Conservation (phyloP, 192 early-diverging fungal species). For the Umbelopsis vinacea region DNA sequence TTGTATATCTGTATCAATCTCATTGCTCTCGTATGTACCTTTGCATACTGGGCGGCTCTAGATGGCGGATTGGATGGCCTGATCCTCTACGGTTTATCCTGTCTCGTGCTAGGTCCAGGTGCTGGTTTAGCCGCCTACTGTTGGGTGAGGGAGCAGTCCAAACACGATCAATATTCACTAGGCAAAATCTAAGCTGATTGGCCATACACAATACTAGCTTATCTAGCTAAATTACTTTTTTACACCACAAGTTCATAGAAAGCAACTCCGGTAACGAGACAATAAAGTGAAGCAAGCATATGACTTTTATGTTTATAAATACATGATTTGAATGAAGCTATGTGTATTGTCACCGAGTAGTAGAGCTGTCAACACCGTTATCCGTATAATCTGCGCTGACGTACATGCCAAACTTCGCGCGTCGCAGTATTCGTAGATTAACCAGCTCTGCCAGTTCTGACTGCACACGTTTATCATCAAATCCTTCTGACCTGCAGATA, state of each 20-base stretch:
- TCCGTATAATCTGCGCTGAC: conserved; percentile 1
- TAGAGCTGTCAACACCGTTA: not conserved
- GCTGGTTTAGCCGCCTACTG: conserved; percentile 4
- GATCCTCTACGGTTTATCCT: not conserved
- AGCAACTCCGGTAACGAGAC: too few species aligned
- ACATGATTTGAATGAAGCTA: too few species aligned
- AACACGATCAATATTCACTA: not conserved
- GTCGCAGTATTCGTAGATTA: conserved; percentile 5
- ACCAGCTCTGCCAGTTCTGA: conserved; percentile 1
- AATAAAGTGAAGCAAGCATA: too few species aligned
- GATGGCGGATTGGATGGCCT: not conserved
- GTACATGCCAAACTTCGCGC: not conserved
- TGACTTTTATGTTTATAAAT: too few species aligned
- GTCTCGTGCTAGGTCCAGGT: not conserved
- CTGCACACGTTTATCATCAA: conserved; percentile 10
- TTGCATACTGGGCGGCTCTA: not conserved
- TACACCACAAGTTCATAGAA: too few species aligned
- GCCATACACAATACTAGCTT: too few species aligned
- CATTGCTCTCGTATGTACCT: not conserved
- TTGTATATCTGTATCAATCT: not conserved
- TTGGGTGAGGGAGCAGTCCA: conserved; percentile 10
- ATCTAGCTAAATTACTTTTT: too few species aligned
- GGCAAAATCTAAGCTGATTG: too few species aligned
- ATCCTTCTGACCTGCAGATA: conserved; percentile 5
- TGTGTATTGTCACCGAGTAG: too few species aligned